Percentiles rank a stretch among this genome's conserved stretches.
Conservation (phyloP, 1,284 basidiomycete genomes). For the Vanrija humicola region DNA sequence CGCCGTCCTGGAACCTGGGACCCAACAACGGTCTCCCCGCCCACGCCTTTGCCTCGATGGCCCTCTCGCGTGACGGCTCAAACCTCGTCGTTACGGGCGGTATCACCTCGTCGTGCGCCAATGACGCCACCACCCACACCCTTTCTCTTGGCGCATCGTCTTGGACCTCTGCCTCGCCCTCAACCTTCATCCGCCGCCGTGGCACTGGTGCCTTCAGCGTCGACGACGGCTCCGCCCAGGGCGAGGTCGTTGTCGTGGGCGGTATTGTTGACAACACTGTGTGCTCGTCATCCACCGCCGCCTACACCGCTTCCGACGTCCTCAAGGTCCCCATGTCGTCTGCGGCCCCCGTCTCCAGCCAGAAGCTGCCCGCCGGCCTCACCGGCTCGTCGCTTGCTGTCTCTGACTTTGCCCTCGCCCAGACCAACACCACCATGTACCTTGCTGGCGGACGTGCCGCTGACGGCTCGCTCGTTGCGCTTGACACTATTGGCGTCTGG, state of each 20-base stretch:
- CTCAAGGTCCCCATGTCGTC: constrained; percentile 31
- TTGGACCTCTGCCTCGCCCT: constrained; percentile 35
- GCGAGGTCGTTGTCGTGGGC: constrained; percentile 40
- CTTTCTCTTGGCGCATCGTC: constrained; percentile 22
- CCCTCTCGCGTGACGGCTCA: constrained; percentile 22
- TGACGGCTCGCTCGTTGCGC: constrained; percentile 33
- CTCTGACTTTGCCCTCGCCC: constrained; percentile 44
- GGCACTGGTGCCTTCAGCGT: constrained; percentile 34
- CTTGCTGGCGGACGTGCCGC: constrained; percentile 41
- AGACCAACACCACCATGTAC: constrained; percentile 29
- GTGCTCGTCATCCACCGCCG: constrained; percentile 34
- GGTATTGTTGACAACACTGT: constrained; percentile 43
- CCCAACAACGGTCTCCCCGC: constrained; percentile 38
- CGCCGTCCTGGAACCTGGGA: constrained; percentile 34
- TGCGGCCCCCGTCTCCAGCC: constrained; percentile 21
- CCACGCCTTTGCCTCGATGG: constrained; percentile 44
- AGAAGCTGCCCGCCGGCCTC: constrained; percentile 26
- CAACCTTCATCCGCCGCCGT: constrained; percentile 30
- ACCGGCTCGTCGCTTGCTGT: constrained; percentile 39
- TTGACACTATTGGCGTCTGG: constrained; percentile 40
- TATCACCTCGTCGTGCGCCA: constrained; percentile 40
- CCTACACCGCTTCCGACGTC: constrained; percentile 39
- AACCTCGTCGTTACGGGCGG: constrained; percentile 42
- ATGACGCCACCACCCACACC: constrained; percentile 38
- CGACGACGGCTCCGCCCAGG: constrained; percentile 23